Base-by-base conservation (phyloP, 75 land plant genomes). In the Picea sitchensis region DNA sequence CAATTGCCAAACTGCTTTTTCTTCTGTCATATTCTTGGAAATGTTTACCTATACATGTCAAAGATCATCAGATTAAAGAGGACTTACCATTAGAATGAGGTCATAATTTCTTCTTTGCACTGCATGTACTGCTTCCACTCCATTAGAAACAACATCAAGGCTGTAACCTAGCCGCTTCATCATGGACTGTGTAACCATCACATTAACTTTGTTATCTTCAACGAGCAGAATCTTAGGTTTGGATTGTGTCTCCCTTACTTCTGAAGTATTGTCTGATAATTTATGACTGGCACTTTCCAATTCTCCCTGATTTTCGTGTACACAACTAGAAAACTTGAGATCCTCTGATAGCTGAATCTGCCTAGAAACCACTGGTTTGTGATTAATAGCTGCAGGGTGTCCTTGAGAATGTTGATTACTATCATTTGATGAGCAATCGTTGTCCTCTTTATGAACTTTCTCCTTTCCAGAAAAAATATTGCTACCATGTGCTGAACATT, bases 141-240 rank as follows among this genome's bases (percentile, higher is more conserved):
- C 98, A 78, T 93, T 90, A 60, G 83, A 90, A 58, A 90, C 98
- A 78, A 93, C 91, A 62, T 93, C 93, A 76, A 90, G 80, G 69
- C 20, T 76, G 75, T 92, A 86, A 74, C 98, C 98, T 61, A 95
- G 65, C 81, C 82, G 87, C 82, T 88, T 88, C 91, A 95, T 80
- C 96, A 95, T 93, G n/a, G 87, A 84, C 82, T 86, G 79, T 67
- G 98, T 83, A 30, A 95, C 98, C 92, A 95, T 91, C 4, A 93
- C 83, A 75, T 90, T 93, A 32, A 91, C 88, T 85, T 90, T 93
- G 87, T 86, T 88, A 84, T 95, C 98, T 78, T 95, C 98, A 0
- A 87, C 98, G 36, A 95, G 96, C 34, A 95, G 91, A 68, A 95
- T 92, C 76, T 80, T 91, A 2, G 88, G 90, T 73, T 76, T 73